Base-by-base conservation (phyloP, 2,329 filamentous ascomycete genomes). In the Beauveria bassiana region DNA sequence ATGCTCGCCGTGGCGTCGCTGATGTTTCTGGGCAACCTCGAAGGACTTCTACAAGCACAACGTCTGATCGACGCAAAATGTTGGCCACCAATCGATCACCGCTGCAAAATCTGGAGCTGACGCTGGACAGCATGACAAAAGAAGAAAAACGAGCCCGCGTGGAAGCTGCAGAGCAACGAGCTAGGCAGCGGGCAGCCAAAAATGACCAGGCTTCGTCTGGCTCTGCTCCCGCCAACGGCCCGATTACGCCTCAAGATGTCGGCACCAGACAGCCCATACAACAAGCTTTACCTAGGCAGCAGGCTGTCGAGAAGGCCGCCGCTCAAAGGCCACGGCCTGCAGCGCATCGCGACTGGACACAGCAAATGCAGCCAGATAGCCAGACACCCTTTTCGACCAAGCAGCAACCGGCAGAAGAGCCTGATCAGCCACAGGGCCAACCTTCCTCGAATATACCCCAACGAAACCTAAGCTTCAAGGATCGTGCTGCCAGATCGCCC, bases 101-200 rank as follows among this genome's bases (percentile, higher is more conserved):
- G 58, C 81, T 99, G 58, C 93, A 99, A 74, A 95, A 88, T 78
- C 84, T 99, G 67, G 93, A 99, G 78, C 85, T 90, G 70, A 95
- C 91, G 69, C 82, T 98, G 70, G 89, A 89, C 73, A 92, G 90
- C 75, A 93, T 97, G 74, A 96, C 90, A 73, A 98, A 97, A 73
- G 93, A 97, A 75, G 93, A 97, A 75, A 96, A 96, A 74, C 84
- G 93, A 65, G 91, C 92, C 9, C 84, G 91, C 52, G 86, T 93
- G 5, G 84, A 92, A 71, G 89, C 93, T 68, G 91, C 91, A 6
- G 93, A 97, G 72, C 81, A 86, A 66, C 83, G 84, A 49, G 83
- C 87, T 20, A 84, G 86, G 67, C 87, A 93, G 69, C 81, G 79
- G 66, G 79, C 77, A 14, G 80, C 80, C 43, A 72, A 75, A 26